Conservation (phyloP, 345 rosid genomes). For the Euclidium syriacum region DNA sequence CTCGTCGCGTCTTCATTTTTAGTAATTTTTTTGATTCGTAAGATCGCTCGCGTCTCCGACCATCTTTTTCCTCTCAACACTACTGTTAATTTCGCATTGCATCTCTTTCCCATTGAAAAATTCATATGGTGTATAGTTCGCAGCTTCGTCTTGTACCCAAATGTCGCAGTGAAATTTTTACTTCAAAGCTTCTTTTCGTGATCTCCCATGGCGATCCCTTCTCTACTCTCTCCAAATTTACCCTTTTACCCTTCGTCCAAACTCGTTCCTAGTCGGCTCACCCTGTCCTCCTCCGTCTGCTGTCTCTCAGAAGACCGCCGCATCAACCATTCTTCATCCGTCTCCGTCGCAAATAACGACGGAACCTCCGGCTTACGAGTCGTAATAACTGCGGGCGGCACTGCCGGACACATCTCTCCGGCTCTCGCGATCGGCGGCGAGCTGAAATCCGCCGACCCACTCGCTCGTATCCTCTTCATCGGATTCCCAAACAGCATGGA, state of each 20-base stretch:
- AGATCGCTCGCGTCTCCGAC: slow-evolving; percentile 7
- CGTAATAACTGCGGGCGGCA: slow-evolving; percentile 70
- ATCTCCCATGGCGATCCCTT: slow-evolving; percentile 32
- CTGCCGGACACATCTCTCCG: slow-evolving; percentile 73
- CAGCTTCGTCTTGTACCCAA: background rate
- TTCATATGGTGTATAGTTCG: background rate
- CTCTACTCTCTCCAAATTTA: slow-evolving; percentile 17
- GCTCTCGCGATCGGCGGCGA: slow-evolving; percentile 84
- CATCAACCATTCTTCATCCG: slow-evolving; percentile 12
- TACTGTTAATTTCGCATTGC: background rate
- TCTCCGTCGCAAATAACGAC: background rate
- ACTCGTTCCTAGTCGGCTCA: slow-evolving; percentile 12
- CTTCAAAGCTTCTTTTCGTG: background rate
- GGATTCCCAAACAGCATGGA: slow-evolving; percentile 76
- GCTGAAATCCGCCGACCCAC: slow-evolving; percentile 46
- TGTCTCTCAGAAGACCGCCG: slow-evolving; percentile 35
- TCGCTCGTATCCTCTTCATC: slow-evolving; percentile 48
- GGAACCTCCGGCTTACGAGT: slow-evolving; percentile 35
- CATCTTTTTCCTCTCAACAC: slow-evolving; percentile 8
- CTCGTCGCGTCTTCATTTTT: background rate
- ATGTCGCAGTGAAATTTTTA: slow-evolving; percentile 3
- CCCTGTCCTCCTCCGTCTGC: slow-evolving; percentile 12
- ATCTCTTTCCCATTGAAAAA: background rate
- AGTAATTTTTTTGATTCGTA: background rate
- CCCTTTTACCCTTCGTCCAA: slow-evolving; percentile 15